Base-by-base conservation (phyloP, 495 filamentous ascomycete species). In the Darksidea phi region DNA sequence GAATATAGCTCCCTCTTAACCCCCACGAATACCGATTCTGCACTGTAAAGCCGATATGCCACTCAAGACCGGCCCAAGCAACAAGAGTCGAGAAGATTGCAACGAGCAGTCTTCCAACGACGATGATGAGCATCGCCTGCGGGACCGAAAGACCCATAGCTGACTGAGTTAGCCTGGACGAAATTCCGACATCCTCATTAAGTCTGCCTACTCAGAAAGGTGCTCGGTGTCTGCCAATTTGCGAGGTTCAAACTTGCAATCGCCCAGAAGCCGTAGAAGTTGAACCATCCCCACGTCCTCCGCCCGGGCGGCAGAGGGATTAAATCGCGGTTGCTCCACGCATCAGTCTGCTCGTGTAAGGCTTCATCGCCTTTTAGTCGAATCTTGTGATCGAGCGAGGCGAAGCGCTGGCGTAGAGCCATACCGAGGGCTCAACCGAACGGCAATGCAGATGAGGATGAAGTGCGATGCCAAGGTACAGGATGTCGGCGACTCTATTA, bases 1-100 rank as follows among this genome's bases (percentile, higher is more conserved):
- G 63, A 21, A 71, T 57, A 26, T 69, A 69, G 15, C 57, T 58
- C 4, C 63, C 69, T 36, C 61, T 63, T 48, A 71, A 57, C 18
- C 66, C 69, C 69, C 73, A 77, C 5, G 69, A 70, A 55, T 64
- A 74, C 1, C 73, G 66, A 49, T 70, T 72, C 58, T 73, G 71
- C 17, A 75, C 64, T 0, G 74, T 73, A 51, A 73, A 74, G n/a
- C 72, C 71, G 47, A 75, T 72, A 51, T 76, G 74, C 66, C 68
- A 75, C 43, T 64, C 62, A 4, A 74, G 18, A 45, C 73, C 74
- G 24, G 67, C 70, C 67, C 71, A 76, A 17, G 72, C 72, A 61
- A 74, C 74, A 11, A 75, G 55, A 21, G 71, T 69, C 6, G 74
- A 67, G 32, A 77, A 74, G 13, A 57, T 10, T 7, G 62, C 47